Conservation (phyloP, 139 green algal species). For the Haematococcus lacustris region DNA sequence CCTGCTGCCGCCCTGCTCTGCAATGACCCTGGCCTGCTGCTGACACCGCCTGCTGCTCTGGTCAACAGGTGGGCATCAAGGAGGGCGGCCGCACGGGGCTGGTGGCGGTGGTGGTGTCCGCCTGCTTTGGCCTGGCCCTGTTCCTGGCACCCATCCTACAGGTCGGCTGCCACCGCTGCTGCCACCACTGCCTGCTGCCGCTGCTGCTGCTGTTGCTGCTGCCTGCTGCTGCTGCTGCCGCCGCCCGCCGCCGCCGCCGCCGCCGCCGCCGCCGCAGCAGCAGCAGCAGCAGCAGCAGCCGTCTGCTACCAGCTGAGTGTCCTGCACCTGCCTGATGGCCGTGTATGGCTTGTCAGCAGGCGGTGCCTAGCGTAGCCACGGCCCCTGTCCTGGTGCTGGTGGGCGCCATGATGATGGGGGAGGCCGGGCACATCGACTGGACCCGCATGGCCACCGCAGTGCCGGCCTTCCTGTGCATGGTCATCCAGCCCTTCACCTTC, state of each 20-base stretch:
- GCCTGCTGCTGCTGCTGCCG: neutral
- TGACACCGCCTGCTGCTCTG: neutral
- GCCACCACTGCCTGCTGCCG: no score
- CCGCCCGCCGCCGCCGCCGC: neutral
- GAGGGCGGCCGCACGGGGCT: constrained; percentile 42
- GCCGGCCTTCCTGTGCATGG: constrained; percentile 45
- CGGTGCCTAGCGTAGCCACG: constrained; percentile 30
- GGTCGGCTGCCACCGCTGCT: neutral
- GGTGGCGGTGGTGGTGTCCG: constrained; percentile 22
- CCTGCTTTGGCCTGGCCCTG: constrained; percentile 31
- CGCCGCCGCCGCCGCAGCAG: neutral
- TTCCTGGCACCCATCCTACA: constrained; percentile 38
- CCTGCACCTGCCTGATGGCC: neutral
- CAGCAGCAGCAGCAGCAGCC: no score
- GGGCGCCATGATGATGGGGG: constrained; percentile 47
- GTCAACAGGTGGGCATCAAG: constrained; percentile 35
- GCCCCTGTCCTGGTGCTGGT: constrained; percentile 42
- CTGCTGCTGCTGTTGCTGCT: no score
- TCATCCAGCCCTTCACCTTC: constrained; percentile 48
- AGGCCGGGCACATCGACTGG: constrained; percentile 42
- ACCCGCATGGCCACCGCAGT: constrained; percentile 27
- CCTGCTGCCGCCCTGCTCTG: no score
- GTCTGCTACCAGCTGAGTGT: neutral
- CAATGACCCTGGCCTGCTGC: no score
- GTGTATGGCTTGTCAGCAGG: neutral